Base-by-base conservation (phyloP, 192 early-diverging fungal genomes). In the Diversispora eburnea region DNA sequence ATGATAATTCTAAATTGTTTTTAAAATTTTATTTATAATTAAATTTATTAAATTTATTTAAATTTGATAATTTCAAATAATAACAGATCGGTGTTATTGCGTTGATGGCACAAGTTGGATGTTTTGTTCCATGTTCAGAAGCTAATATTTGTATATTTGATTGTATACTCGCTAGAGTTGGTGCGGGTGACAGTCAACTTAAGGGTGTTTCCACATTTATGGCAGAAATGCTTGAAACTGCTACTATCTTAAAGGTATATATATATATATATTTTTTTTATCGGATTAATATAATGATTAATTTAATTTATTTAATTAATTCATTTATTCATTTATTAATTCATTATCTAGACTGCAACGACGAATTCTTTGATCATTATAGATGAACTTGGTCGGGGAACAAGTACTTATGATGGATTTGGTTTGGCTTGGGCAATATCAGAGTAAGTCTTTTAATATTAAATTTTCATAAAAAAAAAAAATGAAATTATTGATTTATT, bases 351-450 rank as follows among this genome's bases (percentile, higher is more conserved):
- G 80, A 89, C 94, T 0, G 93, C 94, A 3, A 95, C 94, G 0
- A 42, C 75, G 4, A 81, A 90, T 54, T 98, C 95, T 1, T 85
- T 98, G 13, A 94, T 98, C 57, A 93, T 98, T 67, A 96, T 98
- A 75, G 95, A 98, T 77, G 95, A 98, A 67, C 87, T 98, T 39
- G 96, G 95, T 22, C 86, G 97, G 66, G 97, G 97, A 10, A 99
- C 97, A n/a, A 95, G 94, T 54, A 99, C 97, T 1, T 95, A 94
- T 75, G 97, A 98, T 78, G 96, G 97, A 9, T 97, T 97, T 81
- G 97, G 97, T 4, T 78, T 99, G 46, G 97, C 97, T n/a, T 96
- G 94, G 92, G 92, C 95, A 4, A 96, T 99, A 63, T 93, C 95
- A 33, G 91, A 99, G 88, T 93, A 86, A 82, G 85, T 82, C 13